Conservation (phyloP, 192 early-diverging fungal genomes). For the Gryganskiella cystojenkinii region DNA sequence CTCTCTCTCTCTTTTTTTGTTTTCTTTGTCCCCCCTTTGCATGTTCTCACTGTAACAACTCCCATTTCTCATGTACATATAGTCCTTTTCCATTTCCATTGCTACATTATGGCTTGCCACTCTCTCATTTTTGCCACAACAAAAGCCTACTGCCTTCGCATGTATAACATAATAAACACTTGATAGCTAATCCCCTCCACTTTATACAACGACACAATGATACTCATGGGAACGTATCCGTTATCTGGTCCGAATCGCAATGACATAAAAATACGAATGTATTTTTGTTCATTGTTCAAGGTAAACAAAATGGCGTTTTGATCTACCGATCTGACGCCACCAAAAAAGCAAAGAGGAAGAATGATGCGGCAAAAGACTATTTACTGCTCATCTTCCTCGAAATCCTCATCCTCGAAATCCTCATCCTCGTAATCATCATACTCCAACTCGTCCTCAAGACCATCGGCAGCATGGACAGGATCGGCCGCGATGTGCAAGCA, state of each 20-base stretch:
- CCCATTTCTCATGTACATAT: constrained; percentile 2
- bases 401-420: not conserved
- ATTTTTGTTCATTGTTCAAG: no score
- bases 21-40: not conserved
- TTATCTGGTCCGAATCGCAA: no score
- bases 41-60: not conserved
- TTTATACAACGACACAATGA: no score
- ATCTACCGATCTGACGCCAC: no score
- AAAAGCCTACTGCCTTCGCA: not conserved
- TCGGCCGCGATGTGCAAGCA: constrained; percentile 18
- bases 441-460: constrained; percentile 4
- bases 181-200: no score
- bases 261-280: no score
- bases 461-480: constrained; percentile 4
- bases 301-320: no score
- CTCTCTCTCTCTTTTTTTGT: not conserved
- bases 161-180: no score
- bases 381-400: not conserved
- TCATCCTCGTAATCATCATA: not conserved
- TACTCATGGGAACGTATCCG: no score
- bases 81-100: not conserved
- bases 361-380: not conserved
- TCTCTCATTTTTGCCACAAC: not conserved
- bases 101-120: not conserved
- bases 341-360: not conserved